A percentile compares a stretch with the other conserved stretches of the same genome.
These are phyloP conservation scores for Boletus semigastroideus DNA, from an alignment of 1,284 basidiomycete genomes.

Conservation along the genomic window DNA sequence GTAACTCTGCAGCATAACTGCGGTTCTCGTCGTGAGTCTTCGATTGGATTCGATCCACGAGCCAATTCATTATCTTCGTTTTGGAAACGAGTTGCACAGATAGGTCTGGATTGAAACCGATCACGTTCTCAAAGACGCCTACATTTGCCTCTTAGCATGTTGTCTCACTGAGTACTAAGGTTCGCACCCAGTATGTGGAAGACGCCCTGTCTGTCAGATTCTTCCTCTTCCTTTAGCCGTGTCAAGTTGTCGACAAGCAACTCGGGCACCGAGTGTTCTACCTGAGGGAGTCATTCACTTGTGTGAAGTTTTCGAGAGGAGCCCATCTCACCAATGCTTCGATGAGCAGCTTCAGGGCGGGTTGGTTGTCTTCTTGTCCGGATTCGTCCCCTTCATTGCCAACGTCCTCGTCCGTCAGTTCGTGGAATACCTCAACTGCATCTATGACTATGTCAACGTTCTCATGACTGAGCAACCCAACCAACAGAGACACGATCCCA, in stretches of 20 bases:
- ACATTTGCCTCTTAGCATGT: slow-evolving; percentile 7
- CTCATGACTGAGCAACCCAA: slow-evolving; percentile 88
- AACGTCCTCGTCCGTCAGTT: slow-evolving; percentile 95
- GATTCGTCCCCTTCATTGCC: slow-evolving; percentile 76
- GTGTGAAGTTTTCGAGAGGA: neutral
- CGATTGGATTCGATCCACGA: slow-evolving; percentile 74
- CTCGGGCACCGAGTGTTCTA: slow-evolving; percentile 83
- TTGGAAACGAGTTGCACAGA: slow-evolving; percentile 69
- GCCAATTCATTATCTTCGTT: slow-evolving; percentile 78
- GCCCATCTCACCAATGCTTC: slow-evolving; percentile 64
- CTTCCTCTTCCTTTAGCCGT: slow-evolving; percentile 81
- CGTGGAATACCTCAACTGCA: slow-evolving; percentile 87
- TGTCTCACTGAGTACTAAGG: neutral
- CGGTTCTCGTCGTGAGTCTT: slow-evolving; percentile 83
- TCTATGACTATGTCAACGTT: slow-evolving; percentile 94
- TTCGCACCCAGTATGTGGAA: slow-evolving; percentile 82
- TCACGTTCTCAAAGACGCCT: slow-evolving; percentile 92
- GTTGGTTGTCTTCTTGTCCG: slow-evolving; percentile 63
- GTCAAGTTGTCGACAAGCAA: slow-evolving; percentile 87
- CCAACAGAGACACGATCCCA: slow-evolving; percentile 67
- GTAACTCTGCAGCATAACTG: slow-evolving; percentile 83
- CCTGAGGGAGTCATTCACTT: slow-evolving; percentile 40
- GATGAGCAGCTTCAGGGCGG: slow-evolving; percentile 70
- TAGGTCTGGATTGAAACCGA: slow-evolving; percentile 81
- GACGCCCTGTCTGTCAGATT: slow-evolving; percentile 85